A percentile compares a stretch with the other conserved stretches of the same genome.
Conservation (phyloP, 768 basidiomycete genomes). For the Tricholoma flavovirens region DNA sequence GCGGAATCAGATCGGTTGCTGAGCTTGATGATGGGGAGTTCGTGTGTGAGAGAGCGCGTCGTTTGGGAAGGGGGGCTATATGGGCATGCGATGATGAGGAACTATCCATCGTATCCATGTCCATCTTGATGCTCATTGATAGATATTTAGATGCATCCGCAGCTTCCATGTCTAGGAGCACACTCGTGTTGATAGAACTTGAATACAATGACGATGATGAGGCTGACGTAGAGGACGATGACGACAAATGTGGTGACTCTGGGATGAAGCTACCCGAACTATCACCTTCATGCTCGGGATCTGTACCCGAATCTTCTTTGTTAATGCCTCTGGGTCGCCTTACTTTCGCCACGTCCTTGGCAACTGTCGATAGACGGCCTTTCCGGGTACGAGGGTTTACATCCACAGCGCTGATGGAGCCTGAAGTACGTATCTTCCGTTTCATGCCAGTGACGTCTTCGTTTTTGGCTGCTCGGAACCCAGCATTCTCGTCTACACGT, state of each 20-base stretch:
- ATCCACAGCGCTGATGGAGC: background rate
- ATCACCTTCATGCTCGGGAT: background rate
- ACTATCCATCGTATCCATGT: conserved; percentile 2
- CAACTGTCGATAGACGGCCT: background rate
- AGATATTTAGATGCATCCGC: conserved; percentile 3
- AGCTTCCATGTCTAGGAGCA: background rate
- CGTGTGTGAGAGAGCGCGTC: background rate
- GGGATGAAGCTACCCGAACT: background rate
- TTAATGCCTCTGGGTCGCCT: conserved; percentile 9
- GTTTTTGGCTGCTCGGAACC: conserved; percentile 9
- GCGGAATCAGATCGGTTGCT: background rate
- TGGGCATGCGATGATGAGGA: background rate
- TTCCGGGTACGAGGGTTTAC: conserved; percentile 1
- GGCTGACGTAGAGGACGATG: conserved; percentile 3
- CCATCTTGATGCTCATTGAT: conserved; percentile 6
- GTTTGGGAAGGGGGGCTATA: background rate
- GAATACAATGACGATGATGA: conserved; percentile 5
- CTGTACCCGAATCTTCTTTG: background rate
- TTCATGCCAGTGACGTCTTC: conserved; percentile 1
- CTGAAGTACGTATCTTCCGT: conserved; percentile 2
- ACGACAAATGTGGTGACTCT: conserved; percentile 1
- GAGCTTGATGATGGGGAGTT: background rate
- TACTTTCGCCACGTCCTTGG: background rate
- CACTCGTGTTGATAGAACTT: background rate
- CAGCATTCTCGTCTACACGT: conserved; percentile 25